Conservation (phyloP, 768 basidiomycete species). For the Mycena floridula region DNA sequence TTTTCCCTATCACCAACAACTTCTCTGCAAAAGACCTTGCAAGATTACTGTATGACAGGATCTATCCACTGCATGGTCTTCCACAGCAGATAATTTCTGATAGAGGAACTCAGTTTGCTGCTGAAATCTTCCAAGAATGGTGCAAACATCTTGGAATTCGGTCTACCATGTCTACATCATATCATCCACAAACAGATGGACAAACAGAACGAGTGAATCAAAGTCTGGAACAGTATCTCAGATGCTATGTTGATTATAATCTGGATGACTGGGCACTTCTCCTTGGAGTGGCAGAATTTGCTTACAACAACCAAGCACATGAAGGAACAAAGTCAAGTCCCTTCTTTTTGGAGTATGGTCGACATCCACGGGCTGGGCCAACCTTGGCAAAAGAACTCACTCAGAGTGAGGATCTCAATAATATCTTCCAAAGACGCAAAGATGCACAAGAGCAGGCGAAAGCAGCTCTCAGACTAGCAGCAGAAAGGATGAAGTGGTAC, state of each 20-base stretch:
- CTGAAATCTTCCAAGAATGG: too few relatives aligned
- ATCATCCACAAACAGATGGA: conserved; percentile 8
- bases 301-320: conserved; percentile 19
- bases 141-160: too few relatives aligned
- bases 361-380: conserved; percentile 11
- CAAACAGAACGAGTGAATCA: too few relatives aligned
- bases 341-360: conserved; percentile 19
- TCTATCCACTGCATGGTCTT: conserved; percentile 6
- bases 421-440: too few relatives aligned
- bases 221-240: conserved; percentile 21
- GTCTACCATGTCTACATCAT: too few relatives aligned
- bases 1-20: neutral
- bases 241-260: conserved; percentile 15
- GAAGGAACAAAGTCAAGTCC: conserved; percentile 18
- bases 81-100: conserved; percentile 2
- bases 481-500: too few relatives aligned
- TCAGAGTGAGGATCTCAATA: neutral
- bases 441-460: too few relatives aligned
- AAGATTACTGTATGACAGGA: conserved; percentile 6
- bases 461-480: too few relatives aligned
- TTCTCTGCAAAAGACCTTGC: conserved; percentile 3
- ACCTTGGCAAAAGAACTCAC: conserved; percentile 1
- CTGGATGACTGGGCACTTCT: conserved; percentile 21
- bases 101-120: too few relatives aligned
- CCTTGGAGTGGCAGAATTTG: conserved; percentile 19